Evolutionary conservation across 169 alveolate genomes (phyloP).

Genomic region (Plasmodium inui): DNA sequence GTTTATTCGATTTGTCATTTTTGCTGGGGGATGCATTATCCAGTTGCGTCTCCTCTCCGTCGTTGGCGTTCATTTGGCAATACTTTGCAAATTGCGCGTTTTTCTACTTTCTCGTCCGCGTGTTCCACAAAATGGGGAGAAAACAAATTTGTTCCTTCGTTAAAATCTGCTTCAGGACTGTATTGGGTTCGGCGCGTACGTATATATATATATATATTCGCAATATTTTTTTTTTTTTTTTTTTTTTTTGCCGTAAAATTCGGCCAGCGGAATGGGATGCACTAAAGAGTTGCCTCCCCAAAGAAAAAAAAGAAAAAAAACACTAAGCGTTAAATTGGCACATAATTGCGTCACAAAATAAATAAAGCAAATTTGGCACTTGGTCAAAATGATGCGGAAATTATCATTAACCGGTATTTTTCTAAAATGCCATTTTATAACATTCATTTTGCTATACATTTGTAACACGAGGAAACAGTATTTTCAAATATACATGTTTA

Average conservation of each 20-base stretch:
- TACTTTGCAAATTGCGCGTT: background rate
- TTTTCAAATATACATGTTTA: background rate
- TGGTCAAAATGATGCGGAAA: background rate
- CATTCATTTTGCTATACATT: background rate
- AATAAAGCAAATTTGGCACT: background rate
- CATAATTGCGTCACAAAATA: background rate
- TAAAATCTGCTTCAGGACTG: background rate
- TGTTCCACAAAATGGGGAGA: background rate
- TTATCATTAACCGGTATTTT: background rate
- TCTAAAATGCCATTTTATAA: background rate
- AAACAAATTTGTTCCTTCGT: background rate
- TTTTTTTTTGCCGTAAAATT: background rate
- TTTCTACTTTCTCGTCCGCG: background rate
- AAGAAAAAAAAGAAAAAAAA: background rate
- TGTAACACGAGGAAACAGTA: background rate
- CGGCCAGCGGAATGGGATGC: background rate
- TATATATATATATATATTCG: background rate
- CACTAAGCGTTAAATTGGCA: background rate
- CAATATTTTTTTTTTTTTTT: background rate
- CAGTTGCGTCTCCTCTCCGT: background rate
- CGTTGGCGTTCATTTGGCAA: constrained; percentile 7
- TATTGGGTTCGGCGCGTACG: background rate
- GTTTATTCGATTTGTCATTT: background rate
- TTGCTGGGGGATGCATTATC: background rate
- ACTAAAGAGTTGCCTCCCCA: background rate